Conservation (phyloP, 192 early-diverging fungal species). For the Oehlia diaphana region DNA sequence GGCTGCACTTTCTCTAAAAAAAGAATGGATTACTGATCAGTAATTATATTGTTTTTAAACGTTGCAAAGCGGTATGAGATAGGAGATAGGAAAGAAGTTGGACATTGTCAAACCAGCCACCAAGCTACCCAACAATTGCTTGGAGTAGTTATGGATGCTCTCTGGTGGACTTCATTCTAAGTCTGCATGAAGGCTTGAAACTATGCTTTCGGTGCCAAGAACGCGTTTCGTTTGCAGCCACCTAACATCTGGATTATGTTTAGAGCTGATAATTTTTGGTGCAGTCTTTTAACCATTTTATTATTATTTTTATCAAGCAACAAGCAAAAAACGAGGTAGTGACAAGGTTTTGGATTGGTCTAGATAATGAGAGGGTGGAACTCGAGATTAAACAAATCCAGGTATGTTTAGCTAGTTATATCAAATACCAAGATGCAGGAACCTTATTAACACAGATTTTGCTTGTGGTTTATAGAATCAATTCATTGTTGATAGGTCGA, state of each 20-base stretch:
- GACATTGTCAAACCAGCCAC: slow-evolving; percentile 18
- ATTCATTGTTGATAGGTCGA: slow-evolving; percentile 14
- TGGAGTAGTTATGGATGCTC: slow-evolving; percentile 13
- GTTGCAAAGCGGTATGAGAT: background rate
- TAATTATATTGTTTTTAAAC: background rate
- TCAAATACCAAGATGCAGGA: background rate
- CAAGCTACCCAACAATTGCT: background rate
- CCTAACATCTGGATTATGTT: background rate
- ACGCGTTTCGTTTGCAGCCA: background rate
- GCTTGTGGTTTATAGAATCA: background rate
- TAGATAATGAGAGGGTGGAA: background rate
- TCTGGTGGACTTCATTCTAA: background rate
- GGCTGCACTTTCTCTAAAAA: slow-evolving; percentile 15
- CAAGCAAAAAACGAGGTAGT: slow-evolving; percentile 10
- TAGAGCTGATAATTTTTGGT: background rate
- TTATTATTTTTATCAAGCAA: background rate
- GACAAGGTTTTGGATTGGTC: background rate
- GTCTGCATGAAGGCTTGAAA: background rate
- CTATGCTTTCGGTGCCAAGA: background rate
- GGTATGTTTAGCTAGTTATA: background rate
- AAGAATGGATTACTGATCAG: slow-evolving; percentile 1
- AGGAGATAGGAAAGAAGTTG: slow-evolving; percentile 24
- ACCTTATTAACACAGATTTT: background rate
- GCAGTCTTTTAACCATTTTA: background rate
- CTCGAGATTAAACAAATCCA: background rate